Base-by-base conservation (phyloP, 768 basidiomycete genomes). In the Suillus fuscotomentosus region DNA sequence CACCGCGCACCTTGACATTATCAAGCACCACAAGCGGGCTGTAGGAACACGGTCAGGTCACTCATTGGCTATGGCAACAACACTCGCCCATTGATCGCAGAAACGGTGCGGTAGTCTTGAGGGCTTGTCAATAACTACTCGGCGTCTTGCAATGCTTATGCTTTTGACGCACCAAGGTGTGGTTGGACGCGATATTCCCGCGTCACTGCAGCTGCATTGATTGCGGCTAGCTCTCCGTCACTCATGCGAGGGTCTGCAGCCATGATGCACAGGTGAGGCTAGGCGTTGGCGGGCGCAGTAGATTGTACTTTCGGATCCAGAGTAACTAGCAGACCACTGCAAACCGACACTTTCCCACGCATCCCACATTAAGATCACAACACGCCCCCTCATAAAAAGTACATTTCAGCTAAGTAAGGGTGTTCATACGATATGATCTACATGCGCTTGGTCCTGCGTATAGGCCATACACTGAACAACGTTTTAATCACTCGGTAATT, bases 21-120 rank as follows among this genome's bases (percentile, higher is more conserved):
- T 99, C 97, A 68, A 99, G 82, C 15, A 99, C 89, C 64, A 99
- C 97, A 60, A 99, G 84, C 53, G 97, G 97, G 53, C 97, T 96
- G 70, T 20, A 65, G 50, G 41, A n/a, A 63, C 24, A 56, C 36
- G 41, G 54, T 66, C 61, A 42, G 57, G 68, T 62, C 54, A 60
- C 54, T 65, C 60, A 62, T 65, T 68, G 60, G 31, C 55, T 31
- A 27, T 59, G 62, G 27, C 27, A 15, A 51, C 15, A 55, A 55
- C 36, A 77, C 87, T 79, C 73, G 92, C 95, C 97, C 97, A 73
- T 99, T 99, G 79, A 99, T 91, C 66, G 95, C 97, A 71, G 95
- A 95, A 60, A 99, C 97, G n/a, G 96, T 98, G 67, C 94, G 87
- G 80, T 98, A 98, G 79, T 98, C 95, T 96, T 74, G 34, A 69